These are phyloP conservation scores for Gleditsia sinensis DNA, from an alignment of 306 rosid species.

Conservation along the genomic window DNA sequence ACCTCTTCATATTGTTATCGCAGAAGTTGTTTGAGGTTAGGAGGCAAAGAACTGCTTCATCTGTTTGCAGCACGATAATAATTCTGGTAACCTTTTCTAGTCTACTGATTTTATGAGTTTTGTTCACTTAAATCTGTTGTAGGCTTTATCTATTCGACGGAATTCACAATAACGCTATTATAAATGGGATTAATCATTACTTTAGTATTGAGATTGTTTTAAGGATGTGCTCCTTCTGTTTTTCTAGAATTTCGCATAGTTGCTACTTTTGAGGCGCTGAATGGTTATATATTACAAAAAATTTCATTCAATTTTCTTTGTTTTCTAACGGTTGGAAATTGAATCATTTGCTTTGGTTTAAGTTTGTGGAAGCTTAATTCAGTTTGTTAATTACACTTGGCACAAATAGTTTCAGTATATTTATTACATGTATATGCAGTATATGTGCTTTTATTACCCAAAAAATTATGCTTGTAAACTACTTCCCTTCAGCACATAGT, in stretches of 20 bases:
- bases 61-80: slow-evolving; percentile 12
- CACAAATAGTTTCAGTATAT: not conserved
- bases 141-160: not conserved
- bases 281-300: too few species aligned
- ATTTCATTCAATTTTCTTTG: too few species aligned
- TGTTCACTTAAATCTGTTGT: too few species aligned
- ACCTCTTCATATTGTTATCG: slow-evolving; percentile 2
- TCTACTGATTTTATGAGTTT: slow-evolving; percentile 18
- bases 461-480: not conserved
- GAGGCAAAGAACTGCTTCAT: slow-evolving; percentile 18
- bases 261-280: not conserved
- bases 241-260: not conserved
- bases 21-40: slow-evolving; percentile 15
- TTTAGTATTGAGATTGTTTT: not conserved
- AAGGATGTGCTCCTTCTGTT: not conserved
- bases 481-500: not conserved
- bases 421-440: not conserved
- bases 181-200: not conserved
- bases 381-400: not conserved
- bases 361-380: not conserved
- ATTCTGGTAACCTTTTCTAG: slow-evolving; percentile 31
- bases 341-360: not conserved
- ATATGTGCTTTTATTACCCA: not conserved
- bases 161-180: not conserved
- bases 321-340: not conserved